Percentiles rank a stretch among this genome's conserved stretches.
Conservation (phyloP, 2,329 filamentous ascomycete genomes). For the Alternaria triticimaculans region DNA sequence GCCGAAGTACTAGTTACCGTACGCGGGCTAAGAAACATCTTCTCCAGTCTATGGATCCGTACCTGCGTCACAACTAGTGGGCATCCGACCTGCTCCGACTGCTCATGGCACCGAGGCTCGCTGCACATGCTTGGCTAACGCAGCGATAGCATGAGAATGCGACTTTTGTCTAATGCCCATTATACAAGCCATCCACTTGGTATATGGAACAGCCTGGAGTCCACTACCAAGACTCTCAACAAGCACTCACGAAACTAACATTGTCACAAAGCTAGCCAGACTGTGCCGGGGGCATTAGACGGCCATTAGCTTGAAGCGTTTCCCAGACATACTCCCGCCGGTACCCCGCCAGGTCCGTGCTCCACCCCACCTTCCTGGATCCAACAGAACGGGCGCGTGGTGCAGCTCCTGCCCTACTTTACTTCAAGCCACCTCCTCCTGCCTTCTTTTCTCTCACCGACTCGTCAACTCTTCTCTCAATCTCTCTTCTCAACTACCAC, state of each 20-base stretch:
- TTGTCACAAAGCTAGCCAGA: slow-evolving; percentile 1
- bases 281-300: slow-evolving; percentile 4
- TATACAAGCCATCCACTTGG: neutral
- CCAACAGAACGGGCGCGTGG: slow-evolving; percentile 40
- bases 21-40: neutral
- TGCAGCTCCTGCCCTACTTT: slow-evolving; percentile 33
- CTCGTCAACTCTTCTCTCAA: slow-evolving; percentile 23
- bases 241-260: slow-evolving; percentile 7
- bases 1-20: neutral
- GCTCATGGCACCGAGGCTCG: slow-evolving; percentile 6
- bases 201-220: neutral
- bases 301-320: slow-evolving; percentile 10
- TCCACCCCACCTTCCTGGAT: slow-evolving; percentile 29
- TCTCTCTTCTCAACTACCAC: slow-evolving; percentile 5
- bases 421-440: slow-evolving; percentile 25
- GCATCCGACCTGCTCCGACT: slow-evolving; percentile 5
- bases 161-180: neutral
- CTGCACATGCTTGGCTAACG: neutral
- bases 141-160: neutral
- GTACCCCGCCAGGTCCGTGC: slow-evolving; percentile 40
- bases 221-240: slow-evolving; percentile 1
- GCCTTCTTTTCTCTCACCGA: slow-evolving; percentile 16
- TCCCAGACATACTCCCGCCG: slow-evolving; percentile 19
- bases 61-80: slow-evolving; percentile 13
- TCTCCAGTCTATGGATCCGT: slow-evolving; percentile 3